Evolutionary conservation across 1,284 basidiomycete genomes (phyloP).

Genomic region (Cutaneotrichosporon sp.): DNA sequence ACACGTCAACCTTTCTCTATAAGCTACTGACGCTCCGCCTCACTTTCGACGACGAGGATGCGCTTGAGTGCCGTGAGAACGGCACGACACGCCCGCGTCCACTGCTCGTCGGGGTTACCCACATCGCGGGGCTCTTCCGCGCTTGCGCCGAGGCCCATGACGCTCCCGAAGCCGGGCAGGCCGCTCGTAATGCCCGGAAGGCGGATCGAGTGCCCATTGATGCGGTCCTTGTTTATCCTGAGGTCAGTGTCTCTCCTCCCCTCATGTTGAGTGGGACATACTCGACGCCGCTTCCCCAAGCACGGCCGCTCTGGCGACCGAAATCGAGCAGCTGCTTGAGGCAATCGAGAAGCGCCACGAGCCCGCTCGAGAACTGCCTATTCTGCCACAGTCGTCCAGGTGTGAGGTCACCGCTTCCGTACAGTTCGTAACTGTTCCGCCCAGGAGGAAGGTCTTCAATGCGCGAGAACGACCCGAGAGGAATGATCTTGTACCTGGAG

Average conservation of each 20-base stretch:
- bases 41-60: conserved; percentile 51
- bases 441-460: conserved; percentile 83
- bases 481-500: conserved; percentile 76
- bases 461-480: conserved; percentile 88
- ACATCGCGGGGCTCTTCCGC: conserved; percentile 14
- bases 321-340: conserved; percentile 85
- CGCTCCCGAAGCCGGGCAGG: conserved; percentile 56
- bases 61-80: conserved; percentile 83
- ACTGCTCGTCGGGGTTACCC: conserved; percentile 69
- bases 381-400: conserved; percentile 77
- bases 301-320: conserved; percentile 69
- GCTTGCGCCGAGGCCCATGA: conserved; percentile 46
- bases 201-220: conserved; percentile 91
- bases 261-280: conserved; percentile 23
- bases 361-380: conserved; percentile 89
- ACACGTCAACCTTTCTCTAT: background rate
- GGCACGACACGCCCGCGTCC: conserved; percentile 90
- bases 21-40: conserved; percentile 25
- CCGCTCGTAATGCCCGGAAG: conserved; percentile 70
- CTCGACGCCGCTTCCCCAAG: conserved; percentile 58
- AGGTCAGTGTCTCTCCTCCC: background rate
- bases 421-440: conserved; percentile 81
- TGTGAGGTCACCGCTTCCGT: conserved; percentile 83
- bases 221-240: conserved; percentile 90
- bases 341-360: conserved; percentile 94